Conservation (phyloP, 1,284 basidiomycete species). For the Trametes sp. region DNA sequence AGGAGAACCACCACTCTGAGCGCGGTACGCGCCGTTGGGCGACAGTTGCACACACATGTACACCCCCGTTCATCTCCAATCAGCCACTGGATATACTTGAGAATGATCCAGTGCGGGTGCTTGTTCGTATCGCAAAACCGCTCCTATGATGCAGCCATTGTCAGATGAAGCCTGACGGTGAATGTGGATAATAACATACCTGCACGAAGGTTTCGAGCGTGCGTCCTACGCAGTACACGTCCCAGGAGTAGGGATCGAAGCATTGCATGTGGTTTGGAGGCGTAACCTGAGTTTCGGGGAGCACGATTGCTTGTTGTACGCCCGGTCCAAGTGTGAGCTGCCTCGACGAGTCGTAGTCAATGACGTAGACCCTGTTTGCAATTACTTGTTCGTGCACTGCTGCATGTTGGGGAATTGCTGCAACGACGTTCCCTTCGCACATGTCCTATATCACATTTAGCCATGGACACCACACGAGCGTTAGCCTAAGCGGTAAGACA, state of each 20-base stretch:
- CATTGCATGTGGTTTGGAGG: neutral
- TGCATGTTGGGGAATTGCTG: neutral
- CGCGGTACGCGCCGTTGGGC: too few species aligned
- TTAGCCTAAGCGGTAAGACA: neutral
- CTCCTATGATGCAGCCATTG: too few species aligned
- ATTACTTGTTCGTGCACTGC: neutral
- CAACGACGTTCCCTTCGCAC: neutral
- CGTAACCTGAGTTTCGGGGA: neutral
- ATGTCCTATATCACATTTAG: neutral
- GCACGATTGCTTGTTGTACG: neutral
- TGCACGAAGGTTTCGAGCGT: neutral
- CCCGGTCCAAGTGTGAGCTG: constrained; percentile 1
- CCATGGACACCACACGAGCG: neutral
- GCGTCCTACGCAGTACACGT: constrained; percentile 5
- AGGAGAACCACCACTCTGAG: too few species aligned
- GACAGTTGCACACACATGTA: too few species aligned
- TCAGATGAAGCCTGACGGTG: too few species aligned
- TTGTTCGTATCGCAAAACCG: too few species aligned
- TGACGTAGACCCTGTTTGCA: constrained; percentile 1
- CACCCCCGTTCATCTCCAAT: too few species aligned
- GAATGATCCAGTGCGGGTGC: too few species aligned
- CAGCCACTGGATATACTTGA: too few species aligned
- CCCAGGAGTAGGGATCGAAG: constrained; percentile 13
- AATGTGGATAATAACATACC: constrained; percentile 4
- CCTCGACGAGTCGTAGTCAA: constrained; percentile 6